A percentile compares a stretch with the other conserved stretches of the same genome.
These are phyloP conservation scores for Colletotrichum zoysiae DNA, from an alignment of 2,329 filamentous ascomycete species.

Conservation along the genomic window DNA sequence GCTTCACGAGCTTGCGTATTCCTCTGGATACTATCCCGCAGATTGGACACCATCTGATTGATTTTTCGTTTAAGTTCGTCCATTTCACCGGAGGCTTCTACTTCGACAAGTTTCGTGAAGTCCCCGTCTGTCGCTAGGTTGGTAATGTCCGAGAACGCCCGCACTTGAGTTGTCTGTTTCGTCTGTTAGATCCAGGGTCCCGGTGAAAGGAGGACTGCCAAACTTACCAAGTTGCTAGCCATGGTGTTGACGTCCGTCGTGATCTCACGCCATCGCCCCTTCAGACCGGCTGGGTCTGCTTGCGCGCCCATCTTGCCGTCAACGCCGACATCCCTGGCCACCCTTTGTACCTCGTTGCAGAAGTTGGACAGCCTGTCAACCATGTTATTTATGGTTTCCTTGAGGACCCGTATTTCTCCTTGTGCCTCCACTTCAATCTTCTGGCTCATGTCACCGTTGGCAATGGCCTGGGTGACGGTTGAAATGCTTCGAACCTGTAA, in stretches of 20 bases:
- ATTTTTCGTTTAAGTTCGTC: slow-evolving; percentile 99
- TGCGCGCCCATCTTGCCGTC: slow-evolving; percentile 99
- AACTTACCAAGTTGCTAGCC: slow-evolving; percentile 73
- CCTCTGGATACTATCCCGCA: slow-evolving; percentile 94
- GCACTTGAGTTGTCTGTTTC: slow-evolving; percentile 90
- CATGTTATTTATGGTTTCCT: slow-evolving; percentile 99
- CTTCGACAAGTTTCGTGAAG: slow-evolving; percentile 96
- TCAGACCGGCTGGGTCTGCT: slow-evolving; percentile 91
- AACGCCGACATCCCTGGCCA: slow-evolving; percentile 95
- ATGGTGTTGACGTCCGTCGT: slow-evolving; percentile 97
- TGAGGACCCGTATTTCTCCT: slow-evolving; percentile 92
- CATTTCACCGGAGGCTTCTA: slow-evolving; percentile 98
- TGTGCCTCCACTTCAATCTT: slow-evolving; percentile 96
- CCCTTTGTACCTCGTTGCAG: slow-evolving; percentile 94
- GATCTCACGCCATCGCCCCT: slow-evolving; percentile 97
- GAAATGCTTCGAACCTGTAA: slow-evolving; percentile 91
- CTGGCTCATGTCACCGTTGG: slow-evolving; percentile 94
- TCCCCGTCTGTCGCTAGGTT: slow-evolving; percentile 97
- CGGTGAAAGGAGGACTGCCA: slow-evolving; percentile 9
- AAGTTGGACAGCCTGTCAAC: slow-evolving; percentile 95
- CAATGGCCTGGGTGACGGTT: slow-evolving; percentile 93
- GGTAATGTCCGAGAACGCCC: slow-evolving; percentile 98
- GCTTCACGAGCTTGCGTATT: slow-evolving; percentile 97
- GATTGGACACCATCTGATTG: slow-evolving; percentile 98
- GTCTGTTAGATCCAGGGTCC: slow-evolving; percentile 50